A percentile compares a stretch with the other conserved stretches of the same genome.
Conservation (phyloP, 371 early-diverging fungal genomes). For the Parasitella parasitica region DNA sequence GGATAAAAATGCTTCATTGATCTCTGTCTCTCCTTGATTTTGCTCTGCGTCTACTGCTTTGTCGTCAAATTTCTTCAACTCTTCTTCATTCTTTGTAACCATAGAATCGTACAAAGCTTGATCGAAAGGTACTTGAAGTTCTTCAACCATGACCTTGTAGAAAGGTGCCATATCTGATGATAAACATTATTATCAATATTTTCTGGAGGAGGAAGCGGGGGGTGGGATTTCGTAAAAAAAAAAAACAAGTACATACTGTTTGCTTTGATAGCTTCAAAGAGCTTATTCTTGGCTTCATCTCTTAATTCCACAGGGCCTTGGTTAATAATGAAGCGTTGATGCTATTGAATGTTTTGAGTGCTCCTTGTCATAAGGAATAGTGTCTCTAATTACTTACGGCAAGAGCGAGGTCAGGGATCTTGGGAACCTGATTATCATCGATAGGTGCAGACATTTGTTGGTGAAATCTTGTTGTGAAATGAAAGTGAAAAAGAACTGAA, state of each 20-base stretch:
- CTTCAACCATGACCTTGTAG: slow-evolving; percentile 66
- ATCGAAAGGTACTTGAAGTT: slow-evolving; percentile 62
- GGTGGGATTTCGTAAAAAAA: background rate
- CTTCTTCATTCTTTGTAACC: slow-evolving; percentile 70
- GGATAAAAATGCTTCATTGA: slow-evolving; percentile 87
- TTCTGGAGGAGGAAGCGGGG: too few species aligned
- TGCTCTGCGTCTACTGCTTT: slow-evolving; percentile 86
- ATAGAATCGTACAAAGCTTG: slow-evolving; percentile 51
- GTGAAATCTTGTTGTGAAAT: background rate
- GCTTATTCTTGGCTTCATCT: slow-evolving; percentile 61
- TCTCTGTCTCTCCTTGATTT: slow-evolving; percentile 93
- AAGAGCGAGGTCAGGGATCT: slow-evolving; percentile 79
- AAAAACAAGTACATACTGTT: slow-evolving; percentile 55
- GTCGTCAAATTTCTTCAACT: slow-evolving; percentile 77
- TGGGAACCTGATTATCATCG: slow-evolving; percentile 61
- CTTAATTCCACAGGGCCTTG: slow-evolving; percentile 62
- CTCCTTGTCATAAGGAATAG: too few species aligned
- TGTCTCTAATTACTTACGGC: too few species aligned
- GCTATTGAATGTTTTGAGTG: slow-evolving; percentile 36
- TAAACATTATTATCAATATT: background rate
- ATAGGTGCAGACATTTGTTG: slow-evolving; percentile 17
- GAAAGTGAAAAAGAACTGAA: background rate
- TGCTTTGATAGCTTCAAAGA: slow-evolving; percentile 67
- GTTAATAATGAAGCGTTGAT: slow-evolving; percentile 70
- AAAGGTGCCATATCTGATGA: slow-evolving; percentile 84